Evolutionary conservation across 345 rosid genomes (phyloP), one percentile per base, ranked within the genome.

Genomic region (Salix viminalis): DNA sequence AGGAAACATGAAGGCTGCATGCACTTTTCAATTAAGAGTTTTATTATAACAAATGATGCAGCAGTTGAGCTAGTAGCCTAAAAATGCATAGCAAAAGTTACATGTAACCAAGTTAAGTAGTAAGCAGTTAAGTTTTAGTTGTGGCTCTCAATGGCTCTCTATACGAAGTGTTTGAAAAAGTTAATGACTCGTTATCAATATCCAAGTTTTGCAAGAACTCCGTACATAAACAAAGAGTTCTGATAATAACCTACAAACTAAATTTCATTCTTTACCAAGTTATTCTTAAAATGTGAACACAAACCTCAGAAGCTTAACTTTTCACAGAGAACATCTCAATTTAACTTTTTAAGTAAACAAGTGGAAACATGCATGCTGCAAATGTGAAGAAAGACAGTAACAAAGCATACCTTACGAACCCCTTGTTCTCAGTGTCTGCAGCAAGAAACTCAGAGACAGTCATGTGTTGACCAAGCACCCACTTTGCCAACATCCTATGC

Each of bases 371-470:
- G 21, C 2, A 28, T 66, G 62, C 21, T 67, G 34, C 50, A 50
- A 71, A 26, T 50, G 71, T 18, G 12, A 18, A 37, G 4, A 34
- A 30, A 26, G 70, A 4, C 12, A 74, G 15, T 71, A 75, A 24
- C 10, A 60, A 73, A 26, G 32, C 77, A 65, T 83, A 95, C 99
- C 99, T 96, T 15, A 91, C 89, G 71, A 82, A 90, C 76, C 97
- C 97, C 79, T 93, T 91, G 67, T 86, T 84, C 75, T 96, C 97
- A 32, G 92, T 88, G 79, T 96, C 98, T 0, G 99, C 96, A 67
- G 91, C 92, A 73, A 93, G 89, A 85, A 91, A 96, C 85, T 96
- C 88, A 23, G 97, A 82, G 56, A 92, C 82, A 32, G 97, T 91
- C 99, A 96, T 89, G 76, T 82, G 83, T 30, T 93, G 97, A 30